Evolutionary conservation across 169 alveolate genomes (phyloP), one percentile per base, ranked within the genome.

Genomic region (Eimeria tenella): DNA sequence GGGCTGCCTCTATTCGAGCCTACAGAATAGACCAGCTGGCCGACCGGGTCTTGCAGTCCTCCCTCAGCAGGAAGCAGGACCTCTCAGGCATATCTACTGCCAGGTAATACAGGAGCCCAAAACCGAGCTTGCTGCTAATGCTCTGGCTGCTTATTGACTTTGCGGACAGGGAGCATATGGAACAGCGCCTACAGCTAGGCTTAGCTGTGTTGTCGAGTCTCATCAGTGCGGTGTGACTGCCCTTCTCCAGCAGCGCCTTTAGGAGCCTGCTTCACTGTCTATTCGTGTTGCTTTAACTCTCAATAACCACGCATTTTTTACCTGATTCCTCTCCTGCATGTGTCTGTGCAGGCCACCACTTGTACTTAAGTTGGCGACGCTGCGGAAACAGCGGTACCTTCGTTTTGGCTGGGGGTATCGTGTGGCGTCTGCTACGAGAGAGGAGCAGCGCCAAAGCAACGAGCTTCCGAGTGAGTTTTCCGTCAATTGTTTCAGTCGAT

Each of bases 81-180:
- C 95, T 95, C 53, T 94, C 97, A 6, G 96, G 95, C 82, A 96
- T 95, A 49, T 94, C 95, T 55, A 94, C 96, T 82, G 94, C 94
- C 68, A 77, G 95, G 95, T 90, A n/a, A 81, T 10, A 25, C 23
- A 63, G 53, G 4, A 31, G 42, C 42, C 42, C 42, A 31, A 31
- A 31, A 31, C 42, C 42, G 42, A 31, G 42, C 0, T 31, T 31
- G 42, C 42, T 31, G 42, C 42, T 31, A 31, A 31, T 31, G 42
- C 42, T 31, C 42, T 31, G 42, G 42, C 42, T 31, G 42, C 42
- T 31, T 0, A 31, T 31, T 31, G 42, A 31, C 42, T 0, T 31
- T 31, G 42, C 42, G 42, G 42, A 31, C 42, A 31, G 42, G 42
- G 42, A 31, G 42, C 42, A 31, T 31, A 31, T 31, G 42, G 2